Base-by-base conservation (phyloP, 176 grass and related monocot genomes). In the Otatea glauca region DNA sequence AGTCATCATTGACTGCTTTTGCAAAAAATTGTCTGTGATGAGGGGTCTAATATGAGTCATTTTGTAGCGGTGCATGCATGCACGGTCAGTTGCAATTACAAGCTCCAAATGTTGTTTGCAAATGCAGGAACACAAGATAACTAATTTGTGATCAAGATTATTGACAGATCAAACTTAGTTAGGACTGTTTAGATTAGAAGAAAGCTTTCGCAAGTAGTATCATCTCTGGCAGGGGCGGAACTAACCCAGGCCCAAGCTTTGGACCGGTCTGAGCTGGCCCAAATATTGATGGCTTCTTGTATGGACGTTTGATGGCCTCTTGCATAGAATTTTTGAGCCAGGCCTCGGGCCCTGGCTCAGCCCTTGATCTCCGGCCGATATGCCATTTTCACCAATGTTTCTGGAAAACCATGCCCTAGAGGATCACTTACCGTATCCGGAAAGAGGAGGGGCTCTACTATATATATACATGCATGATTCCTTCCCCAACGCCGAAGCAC, bases 391-490 rank as follows among this genome's bases (percentile, higher is more conserved):
- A 38, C 50, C 72, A n/a, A 6, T 14, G 29, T 74, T 48, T 20
- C 29, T 37, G 49, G 9, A 7, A 17, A 55, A 75, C 37, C 20
- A 27, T 84, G 58, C 23, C 67, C 44, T 20, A 23, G 55, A 56
- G 68, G 61, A n/a, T 45, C 82, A 81, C 63, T 71, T 34, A 13
- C 58, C 37, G 5, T 27, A 48, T 34, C 37, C 6, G 9, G 15
- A 20, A 74, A 68, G 12, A 49, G 43, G 9, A n/a, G 5, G 41
- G 15, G 25, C 50, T 73, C 77, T 25, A 17, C 90, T 92, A 67
- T 73, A 81, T 73, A 81, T 79, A 88, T 75, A 88, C 29, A 29
- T 29, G 29, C 32, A 62, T 0, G 17, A 6, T 16, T 37, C n/a
- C 7, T 24, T 81, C 23, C 24, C 20, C 76, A 72, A 15, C 2